phyloP scores from a whole-genome alignment of 2,329 filamentous ascomycete species.

The Pseudogymnoascus sp. region DNA sequence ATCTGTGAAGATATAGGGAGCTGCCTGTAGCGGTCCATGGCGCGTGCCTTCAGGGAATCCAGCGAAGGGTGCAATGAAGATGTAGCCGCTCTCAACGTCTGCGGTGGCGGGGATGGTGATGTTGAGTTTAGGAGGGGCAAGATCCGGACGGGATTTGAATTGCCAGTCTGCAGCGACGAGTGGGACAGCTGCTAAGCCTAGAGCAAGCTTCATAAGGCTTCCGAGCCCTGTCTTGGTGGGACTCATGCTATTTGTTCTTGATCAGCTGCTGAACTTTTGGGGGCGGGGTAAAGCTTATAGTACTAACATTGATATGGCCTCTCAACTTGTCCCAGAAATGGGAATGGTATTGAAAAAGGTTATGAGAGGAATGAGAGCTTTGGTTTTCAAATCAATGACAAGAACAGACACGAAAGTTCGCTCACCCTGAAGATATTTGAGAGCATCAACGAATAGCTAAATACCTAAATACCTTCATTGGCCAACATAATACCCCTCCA shows the following conservation, averaged over 20 bases:
- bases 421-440: neutral
- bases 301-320: neutral
- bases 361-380: neutral
- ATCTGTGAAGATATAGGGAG: slow-evolving; percentile 48
- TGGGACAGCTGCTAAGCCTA: neutral
- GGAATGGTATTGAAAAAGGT: neutral
- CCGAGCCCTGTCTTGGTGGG: neutral
- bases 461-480: slow-evolving; percentile 7
- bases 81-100: slow-evolving; percentile 36
- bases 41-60: slow-evolving; percentile 33
- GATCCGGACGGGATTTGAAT: slow-evolving; percentile 40
- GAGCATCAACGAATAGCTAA: neutral
- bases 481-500: neutral
- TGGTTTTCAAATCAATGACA: neutral
- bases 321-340: neutral
- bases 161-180: slow-evolving; percentile 35
- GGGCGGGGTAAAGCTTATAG: neutral
- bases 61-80: slow-evolving; percentile 37
- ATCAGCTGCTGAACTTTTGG: neutral
- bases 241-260: neutral
- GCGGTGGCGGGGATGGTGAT: slow-evolving; percentile 37
- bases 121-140: slow-evolving; percentile 39
- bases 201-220: slow-evolving; percentile 3
- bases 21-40: slow-evolving; percentile 44
- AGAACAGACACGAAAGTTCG: neutral